Conservation (phyloP, 176 grass and related monocot genomes). For the Lolium rigidum region DNA sequence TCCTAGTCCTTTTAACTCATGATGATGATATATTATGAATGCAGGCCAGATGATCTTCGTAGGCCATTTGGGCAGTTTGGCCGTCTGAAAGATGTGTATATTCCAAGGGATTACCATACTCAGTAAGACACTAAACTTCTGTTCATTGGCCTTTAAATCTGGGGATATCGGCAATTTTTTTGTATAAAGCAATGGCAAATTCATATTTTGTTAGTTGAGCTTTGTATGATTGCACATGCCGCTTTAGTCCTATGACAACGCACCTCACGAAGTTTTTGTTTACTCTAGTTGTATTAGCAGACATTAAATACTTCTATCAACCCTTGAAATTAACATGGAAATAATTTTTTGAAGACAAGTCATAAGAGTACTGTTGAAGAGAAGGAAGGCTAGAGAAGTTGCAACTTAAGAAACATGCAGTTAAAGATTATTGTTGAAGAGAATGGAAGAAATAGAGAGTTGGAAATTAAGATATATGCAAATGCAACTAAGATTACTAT, state of each 20-base stretch:
- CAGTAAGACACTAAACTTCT: conserved; percentile 57
- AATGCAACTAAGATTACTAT: conserved; percentile 46
- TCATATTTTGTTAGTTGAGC: conserved; percentile 7
- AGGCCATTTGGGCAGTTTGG: conserved; percentile 93
- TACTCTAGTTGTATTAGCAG: conserved; percentile 31
- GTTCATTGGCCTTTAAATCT: neutral
- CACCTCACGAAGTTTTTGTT: conserved; percentile 27
- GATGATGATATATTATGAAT: conserved; percentile 19
- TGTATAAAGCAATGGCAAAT: neutral
- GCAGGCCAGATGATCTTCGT: conserved; percentile 89
- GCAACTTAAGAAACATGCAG: conserved; percentile 73
- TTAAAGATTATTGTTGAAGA: conserved; percentile 85
- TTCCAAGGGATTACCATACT: conserved; percentile 94
- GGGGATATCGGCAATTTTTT: neutral
- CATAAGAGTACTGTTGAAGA: conserved; percentile 78
- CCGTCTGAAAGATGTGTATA: conserved; percentile 84
- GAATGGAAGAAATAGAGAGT: conserved; percentile 82
- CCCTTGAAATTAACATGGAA: conserved; percentile 74
- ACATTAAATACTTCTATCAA: conserved; percentile 61
- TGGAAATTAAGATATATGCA: conserved; percentile 67
- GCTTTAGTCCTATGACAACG: neutral
- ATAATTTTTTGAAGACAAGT: conserved; percentile 82
- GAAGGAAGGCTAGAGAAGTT: conserved; percentile 73
- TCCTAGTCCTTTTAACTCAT: neutral
- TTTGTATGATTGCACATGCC: neutral